Evolutionary conservation across 257 asterid genomes (phyloP), one percentile per base, ranked within the genome.

Genomic region (Solanum arcanum): DNA sequence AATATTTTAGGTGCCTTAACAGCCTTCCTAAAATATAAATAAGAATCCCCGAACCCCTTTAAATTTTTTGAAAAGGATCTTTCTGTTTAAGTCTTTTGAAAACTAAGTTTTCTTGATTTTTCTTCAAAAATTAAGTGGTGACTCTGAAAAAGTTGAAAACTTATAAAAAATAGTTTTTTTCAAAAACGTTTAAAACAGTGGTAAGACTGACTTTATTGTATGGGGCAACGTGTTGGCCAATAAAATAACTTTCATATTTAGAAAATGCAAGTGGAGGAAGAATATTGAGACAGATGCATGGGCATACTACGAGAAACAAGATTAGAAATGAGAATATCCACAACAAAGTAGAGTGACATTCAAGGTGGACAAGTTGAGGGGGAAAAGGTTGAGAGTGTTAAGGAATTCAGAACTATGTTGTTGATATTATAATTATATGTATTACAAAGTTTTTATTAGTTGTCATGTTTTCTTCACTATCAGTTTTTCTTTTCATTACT

Each of bases 61-160:
- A 35, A 35, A 1, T 5, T 35, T 35, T 35, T 4, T 4, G 0
- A 33, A 35, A 5, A 4, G 0, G 1, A 35, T 35, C 0, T 35
- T 35, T 35, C 39, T 35, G 39, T 35, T 35, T 35, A 35, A 35
- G 6, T 4, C 39, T 35, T 35, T 35, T 35, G 39, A 35, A 35
- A 35, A 35, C 6, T 4, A 35, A 4, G 1, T 35, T 35, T 35
- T 35, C 39, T 35, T 35, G 37, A 35, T 4, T 35, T 35, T 35
- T 35, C 37, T 35, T 35, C 1, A 35, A 35, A 35, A 35, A 35
- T 35, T 35, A 5, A 35, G 39, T 35, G 39, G 39, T 1, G 0
- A 5, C 39, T 35, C 6, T 35, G 1, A 35, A 35, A 35, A 35
- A 5, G 7, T 35, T 1, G 6, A 35, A 35, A 35, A 35, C 39